Conservation (phyloP, 768 basidiomycete genomes). For the Boletus rufocinnamomeus region DNA sequence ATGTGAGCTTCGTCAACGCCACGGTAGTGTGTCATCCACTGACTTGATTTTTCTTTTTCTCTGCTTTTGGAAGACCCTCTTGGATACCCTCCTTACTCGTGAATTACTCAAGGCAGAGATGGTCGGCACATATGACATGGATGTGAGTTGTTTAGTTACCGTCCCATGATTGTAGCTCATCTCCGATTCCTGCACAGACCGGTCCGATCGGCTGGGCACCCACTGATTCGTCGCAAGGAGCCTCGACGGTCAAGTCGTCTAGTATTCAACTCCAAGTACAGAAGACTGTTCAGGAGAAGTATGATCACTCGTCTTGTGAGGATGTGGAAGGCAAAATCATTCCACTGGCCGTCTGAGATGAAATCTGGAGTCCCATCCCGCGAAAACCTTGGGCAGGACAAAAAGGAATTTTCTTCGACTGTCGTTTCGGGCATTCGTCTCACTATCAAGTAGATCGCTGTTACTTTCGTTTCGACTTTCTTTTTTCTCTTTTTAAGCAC, state of each 20-base stretch:
- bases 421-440: background rate
- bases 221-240: background rate
- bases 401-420: no score
- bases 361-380: no score
- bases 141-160: background rate
- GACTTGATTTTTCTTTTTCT: background rate
- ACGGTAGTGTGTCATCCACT: background rate
- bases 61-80: background rate
- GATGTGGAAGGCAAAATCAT: background rate
- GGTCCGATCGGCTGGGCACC: background rate
- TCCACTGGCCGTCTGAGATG: background rate
- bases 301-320: background rate
- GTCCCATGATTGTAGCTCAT: background rate
- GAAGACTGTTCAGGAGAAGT: background rate
- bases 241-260: background rate
- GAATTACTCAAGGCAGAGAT: conserved; percentile 3
- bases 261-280: background rate
- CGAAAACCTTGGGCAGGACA: no score
- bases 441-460: no score
- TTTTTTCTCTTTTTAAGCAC: no score
- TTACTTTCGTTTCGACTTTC: no score
- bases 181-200: background rate
- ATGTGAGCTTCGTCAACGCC: background rate
- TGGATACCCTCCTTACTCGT: conserved; percentile 17
- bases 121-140: background rate